phyloP scores from a whole-genome alignment of 1,284 basidiomycete genomes.

The Tilletia walkeri region DNA sequence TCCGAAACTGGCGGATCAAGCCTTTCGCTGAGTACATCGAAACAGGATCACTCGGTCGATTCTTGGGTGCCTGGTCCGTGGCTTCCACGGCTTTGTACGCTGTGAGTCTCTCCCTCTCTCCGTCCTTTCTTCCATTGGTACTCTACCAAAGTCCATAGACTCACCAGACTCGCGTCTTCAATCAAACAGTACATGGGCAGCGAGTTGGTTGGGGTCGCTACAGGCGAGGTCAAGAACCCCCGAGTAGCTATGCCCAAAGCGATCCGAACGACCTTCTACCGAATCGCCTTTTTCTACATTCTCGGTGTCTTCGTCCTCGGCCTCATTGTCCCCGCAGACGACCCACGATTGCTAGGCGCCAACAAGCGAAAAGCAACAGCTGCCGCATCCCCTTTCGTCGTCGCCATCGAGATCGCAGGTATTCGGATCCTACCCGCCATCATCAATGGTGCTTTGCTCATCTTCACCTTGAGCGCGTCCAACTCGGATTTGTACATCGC shows the following conservation, averaged over 20 bases:
- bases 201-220: slow-evolving; percentile 59
- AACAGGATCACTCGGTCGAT: slow-evolving; percentile 45
- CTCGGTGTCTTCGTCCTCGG: slow-evolving; percentile 59
- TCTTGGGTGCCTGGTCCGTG: slow-evolving; percentile 42
- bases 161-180: too few species aligned
- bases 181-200: slow-evolving; percentile 56
- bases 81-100: slow-evolving; percentile 60
- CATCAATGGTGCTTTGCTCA: slow-evolving; percentile 59
- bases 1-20: slow-evolving; percentile 62
- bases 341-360: slow-evolving; percentile 29
- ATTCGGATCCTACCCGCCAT: slow-evolving; percentile 69
- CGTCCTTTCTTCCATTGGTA: too few species aligned
- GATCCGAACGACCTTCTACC: slow-evolving; percentile 62
- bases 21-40: slow-evolving; percentile 31
- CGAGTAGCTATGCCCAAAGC: slow-evolving; percentile 65
- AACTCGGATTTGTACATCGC: slow-evolving; percentile 62
- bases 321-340: slow-evolving; percentile 42
- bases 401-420: slow-evolving; percentile 66
- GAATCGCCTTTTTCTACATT: slow-evolving; percentile 70
- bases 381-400: slow-evolving; percentile 74
- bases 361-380: slow-evolving; percentile 32
- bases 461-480: slow-evolving; percentile 53
- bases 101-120: too few species aligned
- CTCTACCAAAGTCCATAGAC: too few species aligned
- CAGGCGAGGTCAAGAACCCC: slow-evolving; percentile 62